Conservation (phyloP, 306 rosid genomes). For the Citrullus mucosospermus region DNA sequence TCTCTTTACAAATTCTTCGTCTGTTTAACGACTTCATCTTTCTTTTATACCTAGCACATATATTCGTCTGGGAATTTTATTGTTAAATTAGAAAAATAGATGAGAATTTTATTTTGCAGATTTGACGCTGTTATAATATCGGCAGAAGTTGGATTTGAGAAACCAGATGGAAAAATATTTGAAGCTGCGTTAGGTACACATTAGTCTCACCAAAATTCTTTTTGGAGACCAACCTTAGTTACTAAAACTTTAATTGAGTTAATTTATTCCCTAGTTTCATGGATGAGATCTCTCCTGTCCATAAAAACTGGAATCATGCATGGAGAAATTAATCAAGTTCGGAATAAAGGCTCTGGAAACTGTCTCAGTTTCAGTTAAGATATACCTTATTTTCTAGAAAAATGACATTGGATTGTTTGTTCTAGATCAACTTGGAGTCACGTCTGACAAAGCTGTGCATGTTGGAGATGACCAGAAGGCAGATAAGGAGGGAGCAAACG, state of each 20-base stretch:
- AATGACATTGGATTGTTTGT: not conserved
- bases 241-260: not conserved
- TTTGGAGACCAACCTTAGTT: too few relatives aligned
- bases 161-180: conserved; percentile 80
- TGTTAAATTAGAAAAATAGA: too few relatives aligned
- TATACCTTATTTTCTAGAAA: not conserved
- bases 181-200: conserved; percentile 74
- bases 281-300: not conserved
- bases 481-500: conserved; percentile 67
- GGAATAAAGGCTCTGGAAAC: not conserved
- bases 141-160: conserved; percentile 85
- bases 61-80: not conserved
- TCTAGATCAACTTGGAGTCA: conserved; percentile 57
- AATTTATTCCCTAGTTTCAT: not conserved
- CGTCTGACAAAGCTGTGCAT: conserved; percentile 62
- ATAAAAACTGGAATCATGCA: not conserved
- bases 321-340: not conserved
- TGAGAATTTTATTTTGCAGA: conserved; percentile 21
- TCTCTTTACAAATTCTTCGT: not conserved
- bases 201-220: not conserved
- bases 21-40: not conserved
- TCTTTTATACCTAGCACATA: not conserved
- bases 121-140: conserved; percentile 81
- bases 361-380: not conserved
- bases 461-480: conserved; percentile 80